phyloP scores from a whole-genome alignment of 2,329 filamentous ascomycete species.

The Pyricularia pennisetigena region DNA sequence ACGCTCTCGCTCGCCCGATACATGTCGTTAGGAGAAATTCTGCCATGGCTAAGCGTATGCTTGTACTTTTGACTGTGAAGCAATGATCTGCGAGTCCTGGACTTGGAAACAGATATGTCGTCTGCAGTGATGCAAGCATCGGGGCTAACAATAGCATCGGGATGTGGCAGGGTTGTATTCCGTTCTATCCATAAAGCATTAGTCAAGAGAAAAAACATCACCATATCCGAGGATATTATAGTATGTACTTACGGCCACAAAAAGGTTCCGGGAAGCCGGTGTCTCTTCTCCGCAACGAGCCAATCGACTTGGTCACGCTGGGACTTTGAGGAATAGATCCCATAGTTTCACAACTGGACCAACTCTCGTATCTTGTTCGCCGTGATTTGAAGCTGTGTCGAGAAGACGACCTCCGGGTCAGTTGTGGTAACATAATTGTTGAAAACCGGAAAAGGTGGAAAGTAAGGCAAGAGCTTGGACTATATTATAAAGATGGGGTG shows the following conservation, averaged over 20 bases:
- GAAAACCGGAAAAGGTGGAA: background rate
- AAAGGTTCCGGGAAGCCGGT: constrained; percentile 45
- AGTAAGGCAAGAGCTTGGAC: background rate
- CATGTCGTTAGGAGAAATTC: constrained; percentile 28
- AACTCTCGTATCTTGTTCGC: constrained; percentile 9
- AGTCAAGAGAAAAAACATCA: background rate
- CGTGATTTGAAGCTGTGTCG: constrained; percentile 11
- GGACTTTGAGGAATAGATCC: constrained; percentile 3
- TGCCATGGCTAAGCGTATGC: constrained; percentile 35
- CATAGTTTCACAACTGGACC: constrained; percentile 10
- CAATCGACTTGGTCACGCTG: background rate
- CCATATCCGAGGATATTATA: background rate
- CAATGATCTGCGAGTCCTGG: constrained; percentile 35
- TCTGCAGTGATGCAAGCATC: constrained; percentile 46
- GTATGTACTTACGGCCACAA: constrained; percentile 27
- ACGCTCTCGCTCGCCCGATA: constrained; percentile 15
- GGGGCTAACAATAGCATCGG: constrained; percentile 47
- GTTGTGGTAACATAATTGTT: background rate
- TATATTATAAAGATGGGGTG: background rate
- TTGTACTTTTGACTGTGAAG: constrained; percentile 30
- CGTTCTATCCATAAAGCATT: constrained; percentile 22
- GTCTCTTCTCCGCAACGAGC: constrained; percentile 15
- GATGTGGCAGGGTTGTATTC: constrained; percentile 53
- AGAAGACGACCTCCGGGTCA: constrained; percentile 3
- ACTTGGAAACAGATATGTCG: constrained; percentile 35